Base-by-base conservation (phyloP, 768 basidiomycete species). In the Mycena amicta region DNA sequence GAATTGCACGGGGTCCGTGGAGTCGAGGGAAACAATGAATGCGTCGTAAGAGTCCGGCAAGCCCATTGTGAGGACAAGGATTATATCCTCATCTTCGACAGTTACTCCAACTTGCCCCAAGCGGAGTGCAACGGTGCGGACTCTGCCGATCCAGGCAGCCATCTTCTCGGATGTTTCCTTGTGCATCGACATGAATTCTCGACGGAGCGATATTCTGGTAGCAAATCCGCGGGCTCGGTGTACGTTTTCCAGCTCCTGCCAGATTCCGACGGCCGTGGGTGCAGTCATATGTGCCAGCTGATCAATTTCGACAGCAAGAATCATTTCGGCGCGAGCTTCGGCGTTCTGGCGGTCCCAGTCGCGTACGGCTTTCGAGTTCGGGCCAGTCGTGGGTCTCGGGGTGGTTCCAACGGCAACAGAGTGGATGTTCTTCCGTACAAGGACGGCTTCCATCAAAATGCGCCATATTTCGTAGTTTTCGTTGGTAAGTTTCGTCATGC, bases 21-120 rank as follows among this genome's bases (percentile, higher is more conserved):
- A 18, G 33, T 68, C 40, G 30, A 68, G 47, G 20, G 66, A 56
- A 22, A 66, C 56, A 40, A 69, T 46, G 31, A 65, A 47, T 13
- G 29, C 53, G 6, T 43, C 47, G 33, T 65, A 63, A 5, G 59
- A 50, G 23, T 23, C 15, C 18, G 53, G 56, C 13, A 67, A 53
- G 13, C 66, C 57, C 22, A 52, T 46, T 2, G 67, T 72, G 51
- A 71, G 66, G 3, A 64, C 63, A n/a, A 74, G 56, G 53, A 73
- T 70, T 22, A 62, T 55, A 52, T 72, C 69, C 41, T 68, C 66
- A 37, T 70, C 68, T 15, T 27, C 29, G 37, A 69, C 56, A 20
- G 29, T 55, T 13, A 63, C 56, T 22, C 62, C 65, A 33, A 62
- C 56, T 30, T 63, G 31, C 39, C 54, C 16, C 41, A 70, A 52